These are phyloP conservation scores for Alternaria ethzedia DNA, from an alignment of 2,329 filamentous ascomycete genomes.

Conservation along the genomic window DNA sequence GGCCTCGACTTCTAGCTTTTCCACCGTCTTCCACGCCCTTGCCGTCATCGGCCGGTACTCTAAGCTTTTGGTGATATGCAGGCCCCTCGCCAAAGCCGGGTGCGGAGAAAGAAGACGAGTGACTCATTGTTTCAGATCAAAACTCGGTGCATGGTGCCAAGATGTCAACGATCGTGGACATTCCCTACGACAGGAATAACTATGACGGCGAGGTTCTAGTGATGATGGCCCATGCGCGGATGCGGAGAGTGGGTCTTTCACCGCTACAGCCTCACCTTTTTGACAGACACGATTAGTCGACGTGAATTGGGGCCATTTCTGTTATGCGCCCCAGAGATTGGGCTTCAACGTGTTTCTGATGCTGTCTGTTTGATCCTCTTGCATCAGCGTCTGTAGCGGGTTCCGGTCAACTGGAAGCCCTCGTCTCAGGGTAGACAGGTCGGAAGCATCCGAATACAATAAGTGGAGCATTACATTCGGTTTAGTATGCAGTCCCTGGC, in stretches of 20 bases:
- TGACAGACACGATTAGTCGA: slow-evolving; percentile 28
- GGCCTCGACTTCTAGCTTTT: slow-evolving; percentile 4
- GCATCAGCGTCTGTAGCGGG: slow-evolving; percentile 22
- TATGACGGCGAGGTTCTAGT: slow-evolving; percentile 20
- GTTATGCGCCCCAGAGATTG: slow-evolving; percentile 33
- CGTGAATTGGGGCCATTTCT: slow-evolving; percentile 11
- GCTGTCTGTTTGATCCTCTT: slow-evolving; percentile 15
- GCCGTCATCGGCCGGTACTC: slow-evolving; percentile 23
- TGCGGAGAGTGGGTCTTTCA: slow-evolving; percentile 34
- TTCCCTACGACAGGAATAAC: slow-evolving; percentile 24
- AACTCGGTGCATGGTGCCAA: slow-evolving; percentile 30
- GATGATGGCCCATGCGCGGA: slow-evolving; percentile 26
- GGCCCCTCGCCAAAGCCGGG: neutral
- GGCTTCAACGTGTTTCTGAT: slow-evolving; percentile 32
- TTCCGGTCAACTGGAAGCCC: slow-evolving; percentile 32
- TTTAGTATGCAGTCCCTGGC: slow-evolving; percentile 18
- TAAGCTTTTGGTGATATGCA: slow-evolving; percentile 20
- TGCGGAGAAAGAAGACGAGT: slow-evolving; percentile 11
- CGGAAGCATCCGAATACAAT: slow-evolving; percentile 21
- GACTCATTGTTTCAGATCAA: slow-evolving; percentile 20
- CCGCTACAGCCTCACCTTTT: slow-evolving; percentile 41
- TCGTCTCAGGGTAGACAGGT: slow-evolving; percentile 27
- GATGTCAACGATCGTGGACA: slow-evolving; percentile 15
- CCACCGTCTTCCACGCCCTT: slow-evolving; percentile 15
- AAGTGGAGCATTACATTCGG: slow-evolving; percentile 28